These are phyloP conservation scores for Alternaria novae-zelandiae DNA, from an alignment of 2,329 filamentous ascomycete genomes.

Conservation along the genomic window DNA sequence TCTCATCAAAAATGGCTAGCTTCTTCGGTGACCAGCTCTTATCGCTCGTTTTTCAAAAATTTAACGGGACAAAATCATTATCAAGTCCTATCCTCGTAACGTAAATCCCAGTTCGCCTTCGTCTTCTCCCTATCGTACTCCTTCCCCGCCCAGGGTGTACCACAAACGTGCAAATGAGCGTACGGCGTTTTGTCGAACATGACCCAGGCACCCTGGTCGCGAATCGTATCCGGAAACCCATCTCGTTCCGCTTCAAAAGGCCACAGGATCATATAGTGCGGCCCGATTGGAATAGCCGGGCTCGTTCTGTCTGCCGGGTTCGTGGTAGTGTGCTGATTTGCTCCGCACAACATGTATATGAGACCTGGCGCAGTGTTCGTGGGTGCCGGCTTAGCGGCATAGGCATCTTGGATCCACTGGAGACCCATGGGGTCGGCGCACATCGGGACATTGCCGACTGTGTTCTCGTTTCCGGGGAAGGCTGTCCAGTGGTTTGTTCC, in stretches of 20 bases:
- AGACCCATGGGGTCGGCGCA: background rate
- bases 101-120: background rate
- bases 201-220: background rate
- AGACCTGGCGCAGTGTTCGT: background rate
- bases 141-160: background rate
- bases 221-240: background rate
- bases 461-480: background rate
- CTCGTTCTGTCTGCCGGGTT: background rate
- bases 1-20: background rate
- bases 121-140: background rate
- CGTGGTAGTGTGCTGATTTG: background rate
- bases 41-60: accelerated
- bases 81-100: background rate
- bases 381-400: background rate
- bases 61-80: background rate
- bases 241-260: background rate
- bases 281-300: background rate
- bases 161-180: background rate
- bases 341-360: background rate
- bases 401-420: background rate
- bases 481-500: background rate
- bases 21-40: background rate
- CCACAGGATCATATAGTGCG: background rate
- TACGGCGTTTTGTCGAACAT: background rate
- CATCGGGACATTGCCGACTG: background rate